Evolutionary conservation across 768 basidiomycete genomes (phyloP).

Genomic region (Leucocoprinus leucothites): DNA sequence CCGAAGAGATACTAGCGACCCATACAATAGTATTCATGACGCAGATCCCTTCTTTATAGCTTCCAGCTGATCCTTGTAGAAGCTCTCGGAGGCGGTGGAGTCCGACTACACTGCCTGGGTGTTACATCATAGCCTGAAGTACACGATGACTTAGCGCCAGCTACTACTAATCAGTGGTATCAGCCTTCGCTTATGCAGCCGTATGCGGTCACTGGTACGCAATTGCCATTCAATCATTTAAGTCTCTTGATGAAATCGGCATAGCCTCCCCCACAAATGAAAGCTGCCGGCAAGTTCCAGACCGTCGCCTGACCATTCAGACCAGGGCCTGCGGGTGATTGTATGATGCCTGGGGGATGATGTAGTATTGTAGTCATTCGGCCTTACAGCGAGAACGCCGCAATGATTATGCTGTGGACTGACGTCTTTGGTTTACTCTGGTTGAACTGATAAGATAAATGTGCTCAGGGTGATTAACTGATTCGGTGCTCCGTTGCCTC

Average conservation of each 20-base stretch:
- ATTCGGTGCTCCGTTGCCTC: background rate
- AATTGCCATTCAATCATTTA: slow-evolving; percentile 8
- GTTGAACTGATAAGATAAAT: slow-evolving; percentile 7
- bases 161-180: background rate
- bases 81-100: background rate
- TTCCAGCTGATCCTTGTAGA: background rate
- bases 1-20: background rate
- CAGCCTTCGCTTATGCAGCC: slow-evolving; percentile 1
- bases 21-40: background rate
- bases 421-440: background rate
- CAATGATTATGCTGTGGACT: background rate
- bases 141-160: background rate
- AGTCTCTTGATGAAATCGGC: slow-evolving; percentile 6
- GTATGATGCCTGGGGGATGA: background rate
- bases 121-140: slow-evolving; percentile 9
- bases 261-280: slow-evolving; percentile 12
- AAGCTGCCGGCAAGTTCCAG: background rate
- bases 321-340: background rate
- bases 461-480: background rate
- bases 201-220: slow-evolving; percentile 9
- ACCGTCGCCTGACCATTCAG: background rate
- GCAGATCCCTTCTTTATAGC: background rate
- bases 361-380: background rate
- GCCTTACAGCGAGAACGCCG: background rate
- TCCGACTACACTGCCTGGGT: background rate